A percentile compares a stretch with the other conserved stretches of the same genome.
Conservation (phyloP, 257 asterid genomes). For the Plantago ovata region DNA sequence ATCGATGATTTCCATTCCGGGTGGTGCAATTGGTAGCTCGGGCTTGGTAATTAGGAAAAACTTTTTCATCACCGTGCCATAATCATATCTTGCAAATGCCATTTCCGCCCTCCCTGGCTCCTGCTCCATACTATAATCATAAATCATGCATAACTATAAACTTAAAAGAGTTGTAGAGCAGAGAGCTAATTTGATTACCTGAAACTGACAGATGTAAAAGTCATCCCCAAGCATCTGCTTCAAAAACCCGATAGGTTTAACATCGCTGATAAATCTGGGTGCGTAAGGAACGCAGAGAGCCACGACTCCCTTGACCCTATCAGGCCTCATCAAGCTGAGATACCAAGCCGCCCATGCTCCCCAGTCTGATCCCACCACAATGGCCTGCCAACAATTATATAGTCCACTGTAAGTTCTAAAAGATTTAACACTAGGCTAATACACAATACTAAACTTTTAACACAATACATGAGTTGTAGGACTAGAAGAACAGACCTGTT, state of each 20-base stretch:
- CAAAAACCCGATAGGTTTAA: conserved; percentile 26
- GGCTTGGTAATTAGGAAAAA: conserved; percentile 31
- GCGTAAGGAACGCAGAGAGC: conserved; percentile 37
- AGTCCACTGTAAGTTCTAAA: neutral
- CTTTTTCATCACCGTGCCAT: conserved; percentile 40
- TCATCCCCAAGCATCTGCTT: conserved; percentile 42
- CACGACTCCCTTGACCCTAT: conserved; percentile 38
- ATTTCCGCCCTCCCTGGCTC: conserved; percentile 50
- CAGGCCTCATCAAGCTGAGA: conserved; percentile 40
- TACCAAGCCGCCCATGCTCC: conserved; percentile 56
- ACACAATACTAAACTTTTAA: neutral
- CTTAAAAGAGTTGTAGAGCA: neutral
- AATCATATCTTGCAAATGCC: conserved; percentile 44
- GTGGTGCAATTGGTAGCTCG: conserved; percentile 32
- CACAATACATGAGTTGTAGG: no score
- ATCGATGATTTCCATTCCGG: conserved; percentile 45
- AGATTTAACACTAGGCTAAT: neutral
- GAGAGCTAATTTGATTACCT: conserved; percentile 20
- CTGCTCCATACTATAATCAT: conserved; percentile 14
- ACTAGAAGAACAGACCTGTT: conserved; percentile 29
- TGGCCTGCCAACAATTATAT: conserved; percentile 21
- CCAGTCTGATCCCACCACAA: conserved; percentile 49
- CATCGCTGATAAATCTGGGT: conserved; percentile 22
- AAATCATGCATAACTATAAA: neutral
- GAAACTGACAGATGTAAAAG: conserved; percentile 42